These are phyloP conservation scores for Fusarium lateritium DNA, from an alignment of 2,329 filamentous ascomycete genomes.

Conservation along the genomic window DNA sequence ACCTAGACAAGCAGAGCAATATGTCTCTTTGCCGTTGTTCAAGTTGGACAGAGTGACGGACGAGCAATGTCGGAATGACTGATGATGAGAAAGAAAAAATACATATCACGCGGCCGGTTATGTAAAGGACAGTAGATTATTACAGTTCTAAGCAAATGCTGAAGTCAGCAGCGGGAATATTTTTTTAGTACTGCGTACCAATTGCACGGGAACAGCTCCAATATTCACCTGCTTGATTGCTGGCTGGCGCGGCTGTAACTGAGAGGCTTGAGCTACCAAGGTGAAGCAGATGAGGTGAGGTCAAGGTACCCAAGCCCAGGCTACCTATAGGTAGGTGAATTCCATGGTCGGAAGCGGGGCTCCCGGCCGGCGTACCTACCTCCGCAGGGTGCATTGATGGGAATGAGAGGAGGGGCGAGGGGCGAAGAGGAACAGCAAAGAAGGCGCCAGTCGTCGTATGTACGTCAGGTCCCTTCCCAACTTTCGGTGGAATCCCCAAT, in stretches of 20 bases:
- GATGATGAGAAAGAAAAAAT: background rate
- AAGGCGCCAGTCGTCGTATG: constrained; percentile 38
- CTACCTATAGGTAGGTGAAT: constrained; percentile 22
- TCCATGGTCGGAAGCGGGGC: constrained; percentile 28
- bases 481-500: constrained; percentile 41
- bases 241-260: constrained; percentile 43
- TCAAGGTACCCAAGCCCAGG: constrained; percentile 27
- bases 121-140: no score
- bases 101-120: background rate
- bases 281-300: constrained; percentile 41
- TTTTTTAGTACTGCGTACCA: background rate
- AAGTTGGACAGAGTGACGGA: constrained; percentile 15
- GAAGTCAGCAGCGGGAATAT: background rate
- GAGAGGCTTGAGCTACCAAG: constrained; percentile 17
- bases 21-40: constrained; percentile 20
- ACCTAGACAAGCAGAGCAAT: constrained; percentile 38
- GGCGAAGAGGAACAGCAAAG: constrained; percentile 38
- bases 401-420: constrained; percentile 45
- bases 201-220: background rate
- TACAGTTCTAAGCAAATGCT: no score
- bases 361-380: constrained; percentile 17
- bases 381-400: constrained; percentile 22
- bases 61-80: constrained; percentile 12
- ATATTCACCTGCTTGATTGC: constrained; percentile 20
- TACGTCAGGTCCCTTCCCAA: constrained; percentile 46